Evolutionary conservation across 192 early-diverging fungal species (phyloP).

Genomic region (Coemansia sp.): DNA sequence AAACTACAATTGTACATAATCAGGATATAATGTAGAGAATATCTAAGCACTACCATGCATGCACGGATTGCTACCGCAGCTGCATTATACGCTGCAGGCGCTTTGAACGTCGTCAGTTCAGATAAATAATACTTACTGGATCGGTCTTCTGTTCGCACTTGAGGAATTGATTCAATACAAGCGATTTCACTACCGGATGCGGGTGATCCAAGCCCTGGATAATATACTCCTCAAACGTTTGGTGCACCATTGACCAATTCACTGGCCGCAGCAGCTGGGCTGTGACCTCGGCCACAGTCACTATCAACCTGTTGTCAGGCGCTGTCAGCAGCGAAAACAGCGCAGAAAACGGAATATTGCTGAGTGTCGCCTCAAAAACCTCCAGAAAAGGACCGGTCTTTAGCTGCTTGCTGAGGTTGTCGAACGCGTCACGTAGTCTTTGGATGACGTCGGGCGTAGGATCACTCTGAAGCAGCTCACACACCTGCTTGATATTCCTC

Average conservation of each 20-base stretch:
- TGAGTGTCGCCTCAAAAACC: slow-evolving; percentile 50
- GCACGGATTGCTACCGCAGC: not conserved
- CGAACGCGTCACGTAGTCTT: slow-evolving; percentile 39
- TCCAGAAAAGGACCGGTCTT: slow-evolving; percentile 43
- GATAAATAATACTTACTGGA: slow-evolving; percentile 26
- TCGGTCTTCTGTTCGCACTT: slow-evolving; percentile 37
- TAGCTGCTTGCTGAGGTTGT: slow-evolving; percentile 41
- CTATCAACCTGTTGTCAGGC: slow-evolving; percentile 45
- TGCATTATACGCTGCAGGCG: not conserved
- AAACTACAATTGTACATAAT: slow-evolving; percentile 25
- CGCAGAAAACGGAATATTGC: slow-evolving; percentile 44
- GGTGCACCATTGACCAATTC: slow-evolving; percentile 47
- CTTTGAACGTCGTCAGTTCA: not conserved
- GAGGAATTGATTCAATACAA: slow-evolving; percentile 47
- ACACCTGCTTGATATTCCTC: slow-evolving; percentile 45
- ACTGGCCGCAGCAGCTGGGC: slow-evolving; percentile 45
- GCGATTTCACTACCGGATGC: slow-evolving; percentile 41
- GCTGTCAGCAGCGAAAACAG: slow-evolving; percentile 50
- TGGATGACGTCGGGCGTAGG: slow-evolving; percentile 46
- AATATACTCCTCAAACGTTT: slow-evolving; percentile 53
- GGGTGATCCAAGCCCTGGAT: slow-evolving; percentile 48
- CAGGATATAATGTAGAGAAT: slow-evolving; percentile 1
- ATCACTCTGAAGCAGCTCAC: slow-evolving; percentile 46
- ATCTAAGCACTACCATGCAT: not conserved
- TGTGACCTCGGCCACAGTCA: slow-evolving; percentile 33